phyloP scores from a whole-genome alignment of 352 stramenopile genomes.

The Phytophthora brassicae region DNA sequence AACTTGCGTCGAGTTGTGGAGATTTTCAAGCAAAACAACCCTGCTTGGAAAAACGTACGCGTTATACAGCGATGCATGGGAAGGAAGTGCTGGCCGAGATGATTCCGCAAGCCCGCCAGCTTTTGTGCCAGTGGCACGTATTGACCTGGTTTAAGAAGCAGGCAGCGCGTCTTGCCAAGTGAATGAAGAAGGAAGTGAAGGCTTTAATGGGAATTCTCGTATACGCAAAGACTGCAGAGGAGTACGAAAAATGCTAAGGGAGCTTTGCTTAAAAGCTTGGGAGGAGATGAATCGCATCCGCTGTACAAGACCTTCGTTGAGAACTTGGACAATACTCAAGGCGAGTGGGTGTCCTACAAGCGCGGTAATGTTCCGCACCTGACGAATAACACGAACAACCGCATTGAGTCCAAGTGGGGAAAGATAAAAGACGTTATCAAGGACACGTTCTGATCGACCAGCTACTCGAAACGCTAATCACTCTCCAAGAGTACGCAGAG shows the following conservation, averaged over 20 bases:
- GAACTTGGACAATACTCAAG: background rate
- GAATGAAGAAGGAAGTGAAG: background rate
- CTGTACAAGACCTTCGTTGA: background rate
- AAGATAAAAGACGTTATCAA: background rate
- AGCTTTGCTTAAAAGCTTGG: background rate
- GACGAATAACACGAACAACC: background rate
- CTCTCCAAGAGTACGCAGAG: background rate
- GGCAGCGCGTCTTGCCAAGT: background rate
- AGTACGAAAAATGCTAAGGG: background rate
- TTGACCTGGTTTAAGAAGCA: background rate
- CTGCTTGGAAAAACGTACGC: background rate
- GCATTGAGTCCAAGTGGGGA: slow-evolving; percentile 1
- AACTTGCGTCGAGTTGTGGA: background rate
- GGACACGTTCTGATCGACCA: background rate
- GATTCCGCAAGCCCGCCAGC: background rate
- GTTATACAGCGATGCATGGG: background rate
- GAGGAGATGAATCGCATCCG: background rate
- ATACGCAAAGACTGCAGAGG: background rate
- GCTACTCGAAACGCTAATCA: background rate
- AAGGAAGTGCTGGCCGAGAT: background rate
- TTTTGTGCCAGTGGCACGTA: background rate
- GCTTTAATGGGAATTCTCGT: background rate
- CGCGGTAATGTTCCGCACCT: background rate
- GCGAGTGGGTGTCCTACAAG: background rate
- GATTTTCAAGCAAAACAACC: background rate